A percentile compares a stretch with the other conserved stretches of the same genome.
Evolutionary conservation across 139 green algal genomes (phyloP).

Genomic region (Chlorella sp.): DNA sequence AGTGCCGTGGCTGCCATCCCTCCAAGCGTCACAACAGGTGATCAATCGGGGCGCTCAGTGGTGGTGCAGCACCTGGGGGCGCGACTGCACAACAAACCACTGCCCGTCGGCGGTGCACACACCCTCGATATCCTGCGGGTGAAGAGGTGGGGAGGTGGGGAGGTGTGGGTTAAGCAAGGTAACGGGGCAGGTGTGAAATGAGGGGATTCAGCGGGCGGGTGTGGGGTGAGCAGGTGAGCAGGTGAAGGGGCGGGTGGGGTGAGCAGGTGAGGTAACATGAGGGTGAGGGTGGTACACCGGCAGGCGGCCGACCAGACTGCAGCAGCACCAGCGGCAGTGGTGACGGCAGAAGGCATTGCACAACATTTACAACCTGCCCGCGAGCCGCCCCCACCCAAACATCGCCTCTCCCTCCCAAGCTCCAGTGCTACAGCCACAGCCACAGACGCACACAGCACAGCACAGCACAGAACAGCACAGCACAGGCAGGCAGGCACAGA

Average conservation of each 20-base stretch:
- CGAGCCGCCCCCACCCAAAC: no score
- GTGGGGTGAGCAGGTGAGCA: neutral
- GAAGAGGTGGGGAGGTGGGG: neutral
- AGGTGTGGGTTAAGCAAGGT: neutral
- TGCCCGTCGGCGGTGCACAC: constrained; percentile 53
- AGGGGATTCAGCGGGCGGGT: no score
- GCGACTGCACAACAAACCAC: constrained; percentile 80
- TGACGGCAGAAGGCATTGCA: no score
- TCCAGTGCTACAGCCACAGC: no score
- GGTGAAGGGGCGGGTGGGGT: no score
- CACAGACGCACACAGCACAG: no score
- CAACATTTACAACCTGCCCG: no score
- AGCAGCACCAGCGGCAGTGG: neutral
- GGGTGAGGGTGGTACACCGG: neutral
- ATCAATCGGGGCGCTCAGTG: neutral
- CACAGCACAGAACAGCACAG: no score
- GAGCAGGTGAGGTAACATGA: neutral
- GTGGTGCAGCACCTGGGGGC: constrained; percentile 72
- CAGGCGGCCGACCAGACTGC: neutral
- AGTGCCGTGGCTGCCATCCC: no score
- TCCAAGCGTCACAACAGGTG: neutral
- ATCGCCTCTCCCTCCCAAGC: no score
- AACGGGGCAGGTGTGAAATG: neutral
- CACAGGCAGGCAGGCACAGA: neutral
- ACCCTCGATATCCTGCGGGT: constrained; percentile 86